A percentile compares a stretch with the other conserved stretches of the same genome.
Evolutionary conservation across 768 basidiomycete genomes (phyloP).

Genomic region (Chalciporus chontae): DNA sequence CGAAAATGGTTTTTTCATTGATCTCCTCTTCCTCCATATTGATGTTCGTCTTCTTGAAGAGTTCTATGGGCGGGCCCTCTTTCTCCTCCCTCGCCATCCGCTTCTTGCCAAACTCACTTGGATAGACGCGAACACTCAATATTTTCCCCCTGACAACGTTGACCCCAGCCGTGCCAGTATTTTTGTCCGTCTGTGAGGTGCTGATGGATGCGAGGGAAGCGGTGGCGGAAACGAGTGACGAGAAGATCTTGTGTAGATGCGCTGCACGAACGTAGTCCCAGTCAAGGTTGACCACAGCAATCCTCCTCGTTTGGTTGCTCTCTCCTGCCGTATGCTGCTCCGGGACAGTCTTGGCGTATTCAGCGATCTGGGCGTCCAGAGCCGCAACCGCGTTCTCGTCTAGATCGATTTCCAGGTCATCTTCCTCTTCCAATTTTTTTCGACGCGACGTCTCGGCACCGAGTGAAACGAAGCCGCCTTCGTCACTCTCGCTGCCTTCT

Average conservation of each 20-base stretch:
- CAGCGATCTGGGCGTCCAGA: constrained; percentile 71
- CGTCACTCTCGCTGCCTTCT: constrained; percentile 46
- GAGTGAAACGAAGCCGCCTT: constrained; percentile 46
- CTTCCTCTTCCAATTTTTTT: constrained; percentile 29
- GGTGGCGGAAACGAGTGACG: constrained; percentile 72
- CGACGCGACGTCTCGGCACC: constrained; percentile 36
- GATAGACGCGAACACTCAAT: constrained; percentile 78
- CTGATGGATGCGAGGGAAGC: constrained; percentile 39
- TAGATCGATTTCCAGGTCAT: constrained; percentile 64
- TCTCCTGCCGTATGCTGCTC: constrained; percentile 42
- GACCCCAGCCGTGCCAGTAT: background rate
- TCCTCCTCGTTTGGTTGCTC: constrained; percentile 53
- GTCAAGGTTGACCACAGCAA: constrained; percentile 94
- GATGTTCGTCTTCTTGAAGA: constrained; percentile 61
- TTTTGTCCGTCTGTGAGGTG: constrained; percentile 18
- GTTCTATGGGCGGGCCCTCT: constrained; percentile 84
- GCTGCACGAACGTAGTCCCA: constrained; percentile 93
- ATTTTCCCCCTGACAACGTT: constrained; percentile 60
- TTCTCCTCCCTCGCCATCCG: constrained; percentile 82
- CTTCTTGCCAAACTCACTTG: constrained; percentile 90
- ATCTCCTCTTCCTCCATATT: constrained; percentile 49
- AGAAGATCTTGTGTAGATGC: constrained; percentile 90
- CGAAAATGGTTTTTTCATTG: constrained; percentile 60
- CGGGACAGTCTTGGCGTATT: constrained; percentile 47
- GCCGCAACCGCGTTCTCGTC: constrained; percentile 72